phyloP scores from a whole-genome alignment of 164 flowering plant genomes.

The Annona squamosa region DNA sequence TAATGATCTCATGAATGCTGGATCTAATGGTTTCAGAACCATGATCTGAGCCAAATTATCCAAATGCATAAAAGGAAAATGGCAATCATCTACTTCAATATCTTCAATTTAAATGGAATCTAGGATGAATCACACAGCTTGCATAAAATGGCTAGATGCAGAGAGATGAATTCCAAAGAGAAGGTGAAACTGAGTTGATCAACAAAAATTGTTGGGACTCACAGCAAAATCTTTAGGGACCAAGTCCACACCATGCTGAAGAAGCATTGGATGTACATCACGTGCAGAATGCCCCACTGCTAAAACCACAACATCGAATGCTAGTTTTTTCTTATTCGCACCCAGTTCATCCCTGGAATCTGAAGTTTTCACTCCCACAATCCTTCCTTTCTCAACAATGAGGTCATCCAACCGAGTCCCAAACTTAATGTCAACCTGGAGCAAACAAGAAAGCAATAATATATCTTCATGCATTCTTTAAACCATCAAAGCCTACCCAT shows the following conservation, averaged over 20 bases:
- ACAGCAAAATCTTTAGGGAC: slow-evolving; percentile 94
- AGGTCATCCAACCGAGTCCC: slow-evolving; percentile 93
- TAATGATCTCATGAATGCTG: background rate
- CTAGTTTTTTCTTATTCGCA: slow-evolving; percentile 31
- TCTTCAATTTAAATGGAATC: background rate
- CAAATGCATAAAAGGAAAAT: background rate
- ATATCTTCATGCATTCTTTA: background rate
- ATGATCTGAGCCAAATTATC: background rate
- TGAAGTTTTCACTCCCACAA: slow-evolving; percentile 72
- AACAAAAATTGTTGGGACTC: slow-evolving; percentile 27
- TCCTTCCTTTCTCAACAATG: slow-evolving; percentile 42
- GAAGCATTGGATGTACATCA: slow-evolving; percentile 88
- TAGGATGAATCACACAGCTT: background rate
- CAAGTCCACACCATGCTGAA: slow-evolving; percentile 56
- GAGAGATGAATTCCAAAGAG: background rate
- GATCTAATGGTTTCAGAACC: background rate
- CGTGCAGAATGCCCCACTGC: slow-evolving; percentile 99
- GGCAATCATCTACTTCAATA: too few species aligned
- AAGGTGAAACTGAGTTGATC: background rate
- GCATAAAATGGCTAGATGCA: background rate
- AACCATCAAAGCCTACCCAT: background rate
- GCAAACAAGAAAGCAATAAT: slow-evolving; percentile 4
- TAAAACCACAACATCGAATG: slow-evolving; percentile 74
- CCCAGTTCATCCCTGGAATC: slow-evolving; percentile 33
- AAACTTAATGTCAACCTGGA: slow-evolving; percentile 75